Percentiles rank a stretch among this genome's conserved stretches.
phyloP scores from a whole-genome alignment of 2,329 filamentous ascomycete species.

The Cladorrhinum sp. region DNA sequence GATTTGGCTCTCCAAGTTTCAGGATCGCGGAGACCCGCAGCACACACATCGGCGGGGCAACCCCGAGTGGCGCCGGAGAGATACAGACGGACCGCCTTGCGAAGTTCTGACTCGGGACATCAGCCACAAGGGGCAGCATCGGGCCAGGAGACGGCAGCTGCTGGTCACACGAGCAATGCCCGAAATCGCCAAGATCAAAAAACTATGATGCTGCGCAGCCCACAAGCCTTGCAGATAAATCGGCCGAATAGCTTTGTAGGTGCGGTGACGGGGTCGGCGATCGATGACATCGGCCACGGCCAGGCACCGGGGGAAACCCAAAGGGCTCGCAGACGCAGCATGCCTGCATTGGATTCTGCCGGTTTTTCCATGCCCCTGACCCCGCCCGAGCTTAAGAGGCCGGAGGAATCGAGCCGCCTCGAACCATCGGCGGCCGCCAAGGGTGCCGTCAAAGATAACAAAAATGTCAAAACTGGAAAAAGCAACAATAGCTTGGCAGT shows the following conservation, averaged over 20 bases:
- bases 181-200: conserved; percentile 37
- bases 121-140: conserved; percentile 30
- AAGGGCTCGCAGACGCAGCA: conserved; percentile 77
- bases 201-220: conserved; percentile 32
- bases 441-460: conserved; percentile 39
- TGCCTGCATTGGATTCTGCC: conserved; percentile 61
- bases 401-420: conserved; percentile 34
- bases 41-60: conserved; percentile 54
- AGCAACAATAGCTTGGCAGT: conserved; percentile 35
- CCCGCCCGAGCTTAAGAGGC: conserved; percentile 38
- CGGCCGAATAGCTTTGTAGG: conserved; percentile 54
- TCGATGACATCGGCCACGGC: conserved; percentile 67
- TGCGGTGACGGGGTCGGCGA: conserved; percentile 45
- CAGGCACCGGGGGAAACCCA: conserved; percentile 65
- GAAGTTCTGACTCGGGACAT: conserved; percentile 48
- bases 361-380: conserved; percentile 40
- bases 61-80: conserved; percentile 74
- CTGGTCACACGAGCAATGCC: conserved; percentile 54
- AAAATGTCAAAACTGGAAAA: conserved; percentile 34
- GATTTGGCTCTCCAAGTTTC: conserved; percentile 47
- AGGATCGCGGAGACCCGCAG: conserved; percentile 40
- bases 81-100: conserved; percentile 67
- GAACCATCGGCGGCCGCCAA: conserved; percentile 33
- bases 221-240: conserved; percentile 37
- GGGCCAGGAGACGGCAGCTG: conserved; percentile 44